Conservation (phyloP, 495 filamentous ascomycete species). For the Lepidopterella palustris region DNA sequence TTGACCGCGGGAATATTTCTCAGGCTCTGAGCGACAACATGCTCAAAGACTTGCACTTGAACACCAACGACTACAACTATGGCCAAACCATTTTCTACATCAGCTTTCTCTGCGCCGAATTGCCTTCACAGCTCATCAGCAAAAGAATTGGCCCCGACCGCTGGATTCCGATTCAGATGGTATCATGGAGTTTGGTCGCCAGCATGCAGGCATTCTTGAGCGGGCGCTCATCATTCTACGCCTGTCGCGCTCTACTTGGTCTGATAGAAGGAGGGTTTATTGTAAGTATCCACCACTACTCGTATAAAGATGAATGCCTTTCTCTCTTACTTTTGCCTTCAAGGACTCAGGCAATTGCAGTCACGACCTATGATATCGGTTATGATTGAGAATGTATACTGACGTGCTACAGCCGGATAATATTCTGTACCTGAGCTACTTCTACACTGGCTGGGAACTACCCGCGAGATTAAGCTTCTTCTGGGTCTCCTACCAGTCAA, state of each 20-base stretch:
- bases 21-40: constrained; percentile 69
- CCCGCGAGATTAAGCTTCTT: constrained; percentile 26
- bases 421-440: constrained; percentile 38
- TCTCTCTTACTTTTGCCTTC: too few relatives aligned
- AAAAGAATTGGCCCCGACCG: constrained; percentile 74
- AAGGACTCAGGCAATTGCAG: too few relatives aligned
- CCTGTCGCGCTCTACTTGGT: constrained; percentile 59
- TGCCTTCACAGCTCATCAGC: constrained; percentile 66
- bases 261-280: constrained; percentile 71
- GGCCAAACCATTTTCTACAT: constrained; percentile 68
- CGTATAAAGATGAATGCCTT: not conserved
- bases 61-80: constrained; percentile 71
- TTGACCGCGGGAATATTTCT: constrained; percentile 69
- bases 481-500: constrained; percentile 29
- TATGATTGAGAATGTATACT: too few relatives aligned
- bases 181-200: constrained; percentile 69
- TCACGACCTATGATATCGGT: too few relatives aligned
- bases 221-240: constrained; percentile 55
- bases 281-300: constrained; percentile 3
- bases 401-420: constrained; percentile 19
- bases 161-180: constrained; percentile 81
- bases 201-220: constrained; percentile 59
- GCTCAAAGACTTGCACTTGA: constrained; percentile 53
- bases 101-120: constrained; percentile 59
- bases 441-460: constrained; percentile 29